Base-by-base conservation (phyloP, 2,329 filamentous ascomycete species). In the Cytospora chrysosperma region DNA sequence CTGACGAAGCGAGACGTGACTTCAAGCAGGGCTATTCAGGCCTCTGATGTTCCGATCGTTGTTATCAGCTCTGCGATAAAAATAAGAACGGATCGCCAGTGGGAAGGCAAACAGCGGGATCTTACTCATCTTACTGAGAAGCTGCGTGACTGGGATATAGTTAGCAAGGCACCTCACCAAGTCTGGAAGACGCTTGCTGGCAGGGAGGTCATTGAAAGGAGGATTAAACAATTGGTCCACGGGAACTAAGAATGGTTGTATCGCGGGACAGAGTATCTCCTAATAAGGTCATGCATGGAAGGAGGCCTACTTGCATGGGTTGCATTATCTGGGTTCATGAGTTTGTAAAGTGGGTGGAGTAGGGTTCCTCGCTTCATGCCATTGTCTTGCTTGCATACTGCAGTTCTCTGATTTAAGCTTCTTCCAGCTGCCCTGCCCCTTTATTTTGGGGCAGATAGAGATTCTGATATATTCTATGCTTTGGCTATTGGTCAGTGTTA, bases 61-160 rank as follows among this genome's bases (percentile, higher is more conserved):
- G 79, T 99, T 27, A 84, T 98, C 62, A 96, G 91, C 73, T 96
- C 92, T 0, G 94, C 92, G 0, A 81, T 88, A 62, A 82, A 89
- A 69, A 81, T 92, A 61, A 83, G 85, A 63, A 81, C 76, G 56
- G 88, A 91, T 73, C 78, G 80, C 54, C 82, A 85, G 62, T 99
- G 95, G 95, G 88, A 90, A 73, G 79, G 84, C 67, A 93, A 92
- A 75, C 95, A 99, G 79, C 83, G 91, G 69, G 93, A 97, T 71
- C 77, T 97, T 66, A 93, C 88, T 9, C 86, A 84, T 64, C 79
- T 98, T 68, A 97, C 94, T 0, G 82, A 88, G 59, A 92, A 93
- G 55, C 78, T 98, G 58, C 75, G 90, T 63, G 81, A 84, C 47
- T 99, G 94, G 93, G 92, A 97, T 74, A 85, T 97, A 59, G 92